Percentiles rank a stretch among this genome's conserved stretches.
These are phyloP conservation scores for Grosmannia serpens DNA, from an alignment of 2,329 filamentous ascomycete genomes.

Conservation along the genomic window DNA sequence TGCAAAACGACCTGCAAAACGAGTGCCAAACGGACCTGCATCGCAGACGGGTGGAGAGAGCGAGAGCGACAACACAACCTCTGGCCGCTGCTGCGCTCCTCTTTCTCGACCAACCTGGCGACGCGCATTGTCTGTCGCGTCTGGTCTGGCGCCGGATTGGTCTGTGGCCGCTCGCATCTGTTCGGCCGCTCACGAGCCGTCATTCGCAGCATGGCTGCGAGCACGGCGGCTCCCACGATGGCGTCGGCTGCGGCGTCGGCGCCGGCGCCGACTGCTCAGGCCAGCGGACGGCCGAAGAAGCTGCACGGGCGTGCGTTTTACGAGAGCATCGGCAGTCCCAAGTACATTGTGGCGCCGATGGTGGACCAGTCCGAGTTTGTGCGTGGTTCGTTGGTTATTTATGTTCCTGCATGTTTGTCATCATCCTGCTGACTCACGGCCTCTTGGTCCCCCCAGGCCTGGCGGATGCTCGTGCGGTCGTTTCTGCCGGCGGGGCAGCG, in stretches of 20 bases:
- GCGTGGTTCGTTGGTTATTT: slow-evolving; percentile 19
- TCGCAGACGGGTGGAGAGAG: not conserved
- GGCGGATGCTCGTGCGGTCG: slow-evolving; percentile 91
- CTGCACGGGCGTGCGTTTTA: slow-evolving; percentile 84
- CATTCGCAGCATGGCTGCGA: slow-evolving; percentile 10
- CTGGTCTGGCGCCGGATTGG: slow-evolving; percentile 2
- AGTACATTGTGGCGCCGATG: slow-evolving; percentile 88
- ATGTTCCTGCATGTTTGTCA: not conserved
- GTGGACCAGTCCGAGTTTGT: slow-evolving; percentile 98
- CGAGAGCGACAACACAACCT: not conserved
- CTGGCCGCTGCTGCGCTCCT: not conserved
- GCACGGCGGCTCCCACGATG: slow-evolving; percentile 4
- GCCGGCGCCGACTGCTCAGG: not conserved
- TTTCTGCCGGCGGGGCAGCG: slow-evolving; percentile 62
- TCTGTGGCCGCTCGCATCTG: not conserved
- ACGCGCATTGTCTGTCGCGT: not conserved
- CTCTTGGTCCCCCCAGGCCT: slow-evolving; percentile 60
- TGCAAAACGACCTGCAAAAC: not conserved
- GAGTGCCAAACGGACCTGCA: not conserved
- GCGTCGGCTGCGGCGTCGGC: slow-evolving; percentile 3
- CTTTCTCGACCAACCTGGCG: slow-evolving; percentile 5
- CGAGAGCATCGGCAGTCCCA: slow-evolving; percentile 85
- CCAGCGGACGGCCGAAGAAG: slow-evolving; percentile 32
- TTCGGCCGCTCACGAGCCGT: not conserved
- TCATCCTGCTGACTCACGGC: not conserved